These are phyloP conservation scores for Dorcoceras hygrometricum DNA, from an alignment of 257 asterid species.

Conservation along the genomic window DNA sequence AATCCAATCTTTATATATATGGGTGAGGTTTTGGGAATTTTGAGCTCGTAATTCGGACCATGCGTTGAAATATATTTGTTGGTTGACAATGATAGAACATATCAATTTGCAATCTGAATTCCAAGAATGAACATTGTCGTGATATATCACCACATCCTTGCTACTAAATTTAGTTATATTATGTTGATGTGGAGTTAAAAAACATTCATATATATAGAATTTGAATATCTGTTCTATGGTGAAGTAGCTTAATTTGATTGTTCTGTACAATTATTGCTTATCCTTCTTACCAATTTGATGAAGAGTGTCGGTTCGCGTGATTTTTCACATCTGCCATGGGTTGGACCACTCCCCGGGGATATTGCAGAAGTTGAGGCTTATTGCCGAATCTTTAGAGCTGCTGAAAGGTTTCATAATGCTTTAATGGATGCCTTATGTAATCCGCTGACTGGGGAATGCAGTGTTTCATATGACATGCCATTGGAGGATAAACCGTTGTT, in stretches of 20 bases:
- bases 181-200: not conserved
- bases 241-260: constrained; percentile 1
- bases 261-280: constrained; percentile 23
- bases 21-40: not conserved
- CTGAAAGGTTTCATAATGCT: constrained; percentile 81
- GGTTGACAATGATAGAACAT: not conserved
- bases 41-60: not conserved
- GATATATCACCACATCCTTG: not conserved
- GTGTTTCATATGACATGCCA: constrained; percentile 75
- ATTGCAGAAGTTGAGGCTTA: constrained; percentile 97
- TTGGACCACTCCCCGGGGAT: constrained; percentile 97
- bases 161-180: not conserved
- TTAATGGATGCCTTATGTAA: constrained; percentile 89
- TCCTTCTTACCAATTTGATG: constrained; percentile 34
- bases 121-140: not conserved
- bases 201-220: constrained; percentile 7
- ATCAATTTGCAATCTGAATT: not conserved
- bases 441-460: constrained; percentile 90
- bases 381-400: constrained; percentile 91
- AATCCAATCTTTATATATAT: not conserved
- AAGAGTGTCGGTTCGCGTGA: constrained; percentile 51
- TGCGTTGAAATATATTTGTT: not conserved
- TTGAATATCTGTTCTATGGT: not conserved
- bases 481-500: constrained; percentile 71
- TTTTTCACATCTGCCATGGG: constrained; percentile 56